These are phyloP conservation scores for Kodamaea derodonti DNA, from an alignment of 1,139 yeast genomes.

Conservation along the genomic window DNA sequence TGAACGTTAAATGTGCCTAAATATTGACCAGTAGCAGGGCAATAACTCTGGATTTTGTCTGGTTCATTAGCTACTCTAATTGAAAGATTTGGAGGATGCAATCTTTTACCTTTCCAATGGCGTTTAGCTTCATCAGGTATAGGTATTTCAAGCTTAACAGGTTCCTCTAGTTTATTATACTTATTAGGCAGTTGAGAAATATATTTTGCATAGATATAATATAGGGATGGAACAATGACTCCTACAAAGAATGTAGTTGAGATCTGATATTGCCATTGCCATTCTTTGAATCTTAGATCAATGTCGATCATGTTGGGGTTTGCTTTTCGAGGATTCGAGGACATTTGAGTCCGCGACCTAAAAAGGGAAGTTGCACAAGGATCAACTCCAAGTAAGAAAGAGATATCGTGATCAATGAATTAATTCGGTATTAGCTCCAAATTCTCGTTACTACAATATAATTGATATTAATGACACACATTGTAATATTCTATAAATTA, in stretches of 20 bases:
- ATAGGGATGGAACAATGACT: conserved; percentile 37
- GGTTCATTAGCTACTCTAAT: conserved; percentile 58
- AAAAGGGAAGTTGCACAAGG: too few relatives aligned
- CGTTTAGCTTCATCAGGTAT: conserved; percentile 83
- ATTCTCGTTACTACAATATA: too few relatives aligned
- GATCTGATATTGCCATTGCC: conserved; percentile 49
- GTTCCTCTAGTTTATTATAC: conserved; percentile 43
- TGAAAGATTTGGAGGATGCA: conserved; percentile 53
- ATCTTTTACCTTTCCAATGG: conserved; percentile 87
- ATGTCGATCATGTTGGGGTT: conserved; percentile 37
- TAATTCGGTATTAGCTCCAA: too few relatives aligned
- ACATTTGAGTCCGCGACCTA: too few relatives aligned
- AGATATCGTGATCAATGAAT: too few relatives aligned
- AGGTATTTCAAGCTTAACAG: conserved; percentile 50
- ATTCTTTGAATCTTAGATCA: conserved; percentile 38
- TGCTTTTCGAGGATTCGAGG: too few relatives aligned
- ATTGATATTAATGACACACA: too few relatives aligned
- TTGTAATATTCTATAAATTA: too few relatives aligned
- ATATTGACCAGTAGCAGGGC: conserved; percentile 94
- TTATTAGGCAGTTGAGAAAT: conserved; percentile 37
- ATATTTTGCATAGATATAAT: conserved; percentile 36
- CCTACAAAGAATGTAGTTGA: conserved; percentile 44
- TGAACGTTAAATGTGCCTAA: conserved; percentile 70
- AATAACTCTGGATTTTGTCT: conserved; percentile 69
- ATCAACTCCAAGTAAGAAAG: too few relatives aligned